phyloP scores from a whole-genome alignment of 768 basidiomycete species.

The Erythrobasidium yunnanense region DNA sequence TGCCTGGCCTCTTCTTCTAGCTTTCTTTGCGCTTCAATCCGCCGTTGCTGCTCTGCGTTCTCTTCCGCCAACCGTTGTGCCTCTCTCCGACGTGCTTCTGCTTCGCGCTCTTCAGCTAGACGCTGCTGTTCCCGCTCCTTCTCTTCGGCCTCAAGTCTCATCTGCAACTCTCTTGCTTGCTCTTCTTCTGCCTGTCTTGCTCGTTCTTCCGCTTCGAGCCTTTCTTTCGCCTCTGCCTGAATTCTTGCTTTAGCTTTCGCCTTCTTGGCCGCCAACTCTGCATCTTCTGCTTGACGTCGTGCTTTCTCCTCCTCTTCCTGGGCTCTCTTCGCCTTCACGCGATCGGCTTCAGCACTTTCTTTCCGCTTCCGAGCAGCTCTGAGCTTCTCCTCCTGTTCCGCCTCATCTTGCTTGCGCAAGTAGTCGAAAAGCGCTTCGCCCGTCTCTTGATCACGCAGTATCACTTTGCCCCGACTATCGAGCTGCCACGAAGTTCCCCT shows the following conservation, averaged over 20 bases:
- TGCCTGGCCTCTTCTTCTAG: not conserved
- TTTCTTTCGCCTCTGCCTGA: not conserved
- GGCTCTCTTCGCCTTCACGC: not conserved
- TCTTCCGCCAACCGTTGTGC: not conserved
- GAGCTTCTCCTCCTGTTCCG: conserved; percentile 20
- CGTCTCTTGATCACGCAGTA: conserved; percentile 13
- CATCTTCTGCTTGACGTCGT: not conserved
- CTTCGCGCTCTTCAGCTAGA: not conserved
- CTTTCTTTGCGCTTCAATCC: no score
- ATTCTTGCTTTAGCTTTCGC: not conserved
- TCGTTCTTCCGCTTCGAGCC: conserved; percentile 4
- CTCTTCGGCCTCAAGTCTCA: not conserved
- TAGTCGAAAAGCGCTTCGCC: conserved; percentile 22
- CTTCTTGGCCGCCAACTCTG: not conserved
- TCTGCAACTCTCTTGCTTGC: not conserved
- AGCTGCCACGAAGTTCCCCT: not conserved
- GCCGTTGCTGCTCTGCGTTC: not conserved
- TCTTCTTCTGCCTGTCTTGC: not conserved
- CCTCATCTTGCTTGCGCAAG: not conserved
- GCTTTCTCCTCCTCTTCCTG: not conserved
- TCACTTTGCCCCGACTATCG: not conserved
- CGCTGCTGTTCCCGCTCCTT: not conserved
- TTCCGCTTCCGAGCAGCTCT: not conserved
- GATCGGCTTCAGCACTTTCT: not conserved
- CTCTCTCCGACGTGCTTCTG: not conserved